A percentile compares a stretch with the other conserved stretches of the same genome.
phyloP scores from a whole-genome alignment of 768 basidiomycete species.

The Daedaleopsis nitida region DNA sequence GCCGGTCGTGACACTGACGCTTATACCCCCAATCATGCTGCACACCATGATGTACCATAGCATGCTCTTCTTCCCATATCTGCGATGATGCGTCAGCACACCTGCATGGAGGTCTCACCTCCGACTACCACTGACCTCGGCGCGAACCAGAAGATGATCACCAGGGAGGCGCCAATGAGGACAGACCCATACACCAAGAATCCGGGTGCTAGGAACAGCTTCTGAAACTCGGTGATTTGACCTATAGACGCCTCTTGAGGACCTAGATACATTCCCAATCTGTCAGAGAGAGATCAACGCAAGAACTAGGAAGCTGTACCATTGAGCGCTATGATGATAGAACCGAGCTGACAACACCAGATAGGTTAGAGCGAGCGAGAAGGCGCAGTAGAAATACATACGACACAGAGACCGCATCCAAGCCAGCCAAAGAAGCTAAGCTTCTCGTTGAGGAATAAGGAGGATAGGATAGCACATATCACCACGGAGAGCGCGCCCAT shows the following conservation, averaged over 20 bases:
- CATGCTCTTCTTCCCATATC: conserved; percentile 92
- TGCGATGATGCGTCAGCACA: conserved; percentile 24
- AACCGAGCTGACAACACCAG: conserved; percentile 59
- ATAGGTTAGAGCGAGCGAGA: conserved; percentile 5
- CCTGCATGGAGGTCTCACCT: neutral
- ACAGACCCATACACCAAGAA: conserved; percentile 74
- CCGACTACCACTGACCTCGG: conserved; percentile 54
- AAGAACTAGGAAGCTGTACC: conserved; percentile 42
- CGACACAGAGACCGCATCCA: conserved; percentile 89
- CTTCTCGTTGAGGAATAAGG: conserved; percentile 89
- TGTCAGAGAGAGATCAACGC: neutral
- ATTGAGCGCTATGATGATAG: conserved; percentile 89
- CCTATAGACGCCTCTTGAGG: conserved; percentile 72
- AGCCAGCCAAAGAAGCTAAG: conserved; percentile 97
- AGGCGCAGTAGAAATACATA: conserved; percentile 40
- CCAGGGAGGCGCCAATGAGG: conserved; percentile 63
- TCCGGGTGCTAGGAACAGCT: conserved; percentile 79
- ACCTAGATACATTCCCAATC: conserved; percentile 37
- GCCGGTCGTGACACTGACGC: conserved; percentile 93
- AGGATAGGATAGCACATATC: conserved; percentile 89
- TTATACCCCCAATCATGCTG: conserved; percentile 95
- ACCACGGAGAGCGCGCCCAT: conserved; percentile 97
- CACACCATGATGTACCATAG: conserved; percentile 94
- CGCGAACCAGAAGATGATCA: conserved; percentile 81
- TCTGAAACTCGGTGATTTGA: conserved; percentile 70